Evolutionary conservation across 179 eudicot genomes (phyloP), one percentile per base, ranked within the genome.

Genomic region (Silene coronaria): DNA sequence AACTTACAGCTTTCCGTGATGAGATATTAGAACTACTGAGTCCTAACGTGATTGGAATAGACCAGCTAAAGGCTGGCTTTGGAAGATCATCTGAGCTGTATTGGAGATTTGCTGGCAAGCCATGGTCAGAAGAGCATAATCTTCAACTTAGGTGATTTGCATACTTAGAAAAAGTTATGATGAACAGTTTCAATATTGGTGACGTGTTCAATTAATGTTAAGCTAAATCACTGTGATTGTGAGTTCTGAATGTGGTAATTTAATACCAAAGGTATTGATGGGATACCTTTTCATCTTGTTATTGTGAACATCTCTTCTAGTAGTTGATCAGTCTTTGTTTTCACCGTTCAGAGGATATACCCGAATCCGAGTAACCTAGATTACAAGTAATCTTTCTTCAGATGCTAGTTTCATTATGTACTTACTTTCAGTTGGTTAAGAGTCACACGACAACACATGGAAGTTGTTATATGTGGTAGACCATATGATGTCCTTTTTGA

Each of bases 91-190:
- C 80, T 62, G 92, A 80, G 75, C 81, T 86, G 77, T 85, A 72
- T 79, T 42, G 84, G 26, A 81, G 85, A 76, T 78, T 77, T 77
- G 82, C 87, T 76, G 80, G 84, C 85, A 89, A 85, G 84, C 86
- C 88, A 60, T 94, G 98, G 98, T 90, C 90, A 68, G 90, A 82
- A 76, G 90, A 89, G 79, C 96, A 94, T 69, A 88, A 94, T 82
- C 82, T 90, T 78, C 97, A 92, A 69, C 88, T 94, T 59, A 92
- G 98, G 98, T 94, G 84, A 87, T 72, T 12, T 10, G 10, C 22
- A 57, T 57, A 17, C 16, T n/a, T 38, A 1, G 7, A 22, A 61
- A 51, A 13, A 12, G 32, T 67, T 68, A 21, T 51, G 26, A 27
- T 71, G 62, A 46, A 21, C 26, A 51, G 16, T 71, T 55, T 71